A percentile compares a stretch with the other conserved stretches of the same genome.
Evolutionary conservation across 2,329 filamentous ascomycete genomes (phyloP).

Genomic region (Penicillium sp.): DNA sequence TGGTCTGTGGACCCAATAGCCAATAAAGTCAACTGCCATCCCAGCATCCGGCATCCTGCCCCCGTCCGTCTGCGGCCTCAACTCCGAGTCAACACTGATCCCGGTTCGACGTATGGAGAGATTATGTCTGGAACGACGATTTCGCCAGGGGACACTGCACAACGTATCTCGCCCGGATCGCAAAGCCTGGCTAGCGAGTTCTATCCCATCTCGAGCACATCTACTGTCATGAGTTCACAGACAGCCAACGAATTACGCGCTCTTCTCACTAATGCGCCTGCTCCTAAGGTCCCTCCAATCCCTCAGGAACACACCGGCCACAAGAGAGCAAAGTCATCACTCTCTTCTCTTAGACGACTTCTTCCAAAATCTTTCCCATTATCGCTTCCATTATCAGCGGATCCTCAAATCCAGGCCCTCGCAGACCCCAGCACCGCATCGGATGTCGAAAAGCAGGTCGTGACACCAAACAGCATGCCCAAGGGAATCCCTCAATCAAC

Average conservation of each 20-base stretch:
- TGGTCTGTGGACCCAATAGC: slow-evolving; percentile 24
- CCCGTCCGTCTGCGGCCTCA: slow-evolving; percentile 31
- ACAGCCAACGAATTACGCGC: slow-evolving; percentile 20
- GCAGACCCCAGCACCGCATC: slow-evolving; percentile 26
- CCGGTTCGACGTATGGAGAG: slow-evolving; percentile 29
- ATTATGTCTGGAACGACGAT: slow-evolving; percentile 30
- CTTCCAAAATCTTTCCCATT: slow-evolving; percentile 32
- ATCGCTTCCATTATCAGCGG: slow-evolving; percentile 34
- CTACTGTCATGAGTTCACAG: slow-evolving; percentile 28
- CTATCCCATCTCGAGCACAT: slow-evolving; percentile 29
- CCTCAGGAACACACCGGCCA: slow-evolving; percentile 22
- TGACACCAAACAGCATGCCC: slow-evolving; percentile 10
- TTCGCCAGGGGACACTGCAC: slow-evolving; percentile 23
- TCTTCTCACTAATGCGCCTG: slow-evolving; percentile 23
- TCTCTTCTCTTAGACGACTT: slow-evolving; percentile 35
- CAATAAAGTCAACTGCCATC: slow-evolving; percentile 29
- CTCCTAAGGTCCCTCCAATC: slow-evolving; percentile 23
- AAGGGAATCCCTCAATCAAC: slow-evolving; percentile 4
- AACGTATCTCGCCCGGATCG: slow-evolving; percentile 18
- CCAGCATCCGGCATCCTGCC: slow-evolving; percentile 34
- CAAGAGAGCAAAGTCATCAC: slow-evolving; percentile 34
- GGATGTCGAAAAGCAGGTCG: slow-evolving; percentile 31
- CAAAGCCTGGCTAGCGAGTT: slow-evolving; percentile 22
- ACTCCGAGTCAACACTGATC: slow-evolving; percentile 30
- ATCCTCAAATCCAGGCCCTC: slow-evolving; percentile 39